These are phyloP conservation scores for Aspergillus thermomutatus DNA, from an alignment of 2,329 filamentous ascomycete species.

Conservation along the genomic window DNA sequence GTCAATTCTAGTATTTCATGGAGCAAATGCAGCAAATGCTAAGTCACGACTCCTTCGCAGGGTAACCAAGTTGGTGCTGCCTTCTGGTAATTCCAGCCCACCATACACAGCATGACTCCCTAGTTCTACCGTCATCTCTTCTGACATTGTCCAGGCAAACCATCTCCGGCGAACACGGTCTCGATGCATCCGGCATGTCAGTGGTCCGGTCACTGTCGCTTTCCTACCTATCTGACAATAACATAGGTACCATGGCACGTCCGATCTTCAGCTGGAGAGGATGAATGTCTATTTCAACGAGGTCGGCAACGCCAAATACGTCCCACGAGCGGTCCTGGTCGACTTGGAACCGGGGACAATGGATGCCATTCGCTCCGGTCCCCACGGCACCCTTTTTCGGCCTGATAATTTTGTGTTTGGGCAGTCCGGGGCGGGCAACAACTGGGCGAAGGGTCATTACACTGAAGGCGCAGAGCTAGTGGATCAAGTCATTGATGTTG, in stretches of 20 bases:
- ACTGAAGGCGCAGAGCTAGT: slow-evolving; percentile 99
- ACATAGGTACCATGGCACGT: slow-evolving; percentile 88
- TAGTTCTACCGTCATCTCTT: background rate
- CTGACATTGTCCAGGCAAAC: slow-evolving; percentile 58
- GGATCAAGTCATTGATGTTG: slow-evolving; percentile 95
- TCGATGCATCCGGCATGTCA: slow-evolving; percentile 95
- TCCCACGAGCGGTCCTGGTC: slow-evolving; percentile 97
- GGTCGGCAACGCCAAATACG: slow-evolving; percentile 95
- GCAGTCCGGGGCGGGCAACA: slow-evolving; percentile 99
- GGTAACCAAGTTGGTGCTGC: slow-evolving; percentile 99
- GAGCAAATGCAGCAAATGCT: background rate
- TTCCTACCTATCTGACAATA: background rate
- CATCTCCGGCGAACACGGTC: slow-evolving; percentile 88
- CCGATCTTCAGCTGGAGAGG: slow-evolving; percentile 98
- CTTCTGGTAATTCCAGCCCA: slow-evolving; percentile 70
- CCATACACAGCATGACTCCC: slow-evolving; percentile 2
- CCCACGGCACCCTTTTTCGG: slow-evolving; percentile 98
- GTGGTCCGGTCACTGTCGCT: slow-evolving; percentile 38
- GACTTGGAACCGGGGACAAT: slow-evolving; percentile 99
- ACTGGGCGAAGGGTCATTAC: slow-evolving; percentile 99
- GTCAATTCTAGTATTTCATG: background rate
- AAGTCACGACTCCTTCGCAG: slow-evolving; percentile 46
- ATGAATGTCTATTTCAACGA: slow-evolving; percentile 99
- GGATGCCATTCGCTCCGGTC: slow-evolving; percentile 97
- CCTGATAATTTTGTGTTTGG: slow-evolving; percentile 99